Conservation (phyloP, 1,284 basidiomycete species). For the Tylopilus sp. region DNA sequence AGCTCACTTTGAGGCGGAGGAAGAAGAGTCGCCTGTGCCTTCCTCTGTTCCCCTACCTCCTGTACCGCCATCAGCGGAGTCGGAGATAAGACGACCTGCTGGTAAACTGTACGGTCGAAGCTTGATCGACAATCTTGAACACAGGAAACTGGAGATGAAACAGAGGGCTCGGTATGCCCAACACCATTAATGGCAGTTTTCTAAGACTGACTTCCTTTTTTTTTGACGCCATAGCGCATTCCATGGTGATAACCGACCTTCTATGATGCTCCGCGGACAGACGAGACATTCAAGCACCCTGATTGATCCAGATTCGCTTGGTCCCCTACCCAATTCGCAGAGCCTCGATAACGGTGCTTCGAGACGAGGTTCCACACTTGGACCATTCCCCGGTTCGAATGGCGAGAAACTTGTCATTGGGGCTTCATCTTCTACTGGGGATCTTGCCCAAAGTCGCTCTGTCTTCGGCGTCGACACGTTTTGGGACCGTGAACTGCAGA, state of each 20-base stretch:
- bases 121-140: conserved; percentile 76
- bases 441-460: conserved; percentile 48
- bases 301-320: conserved; percentile 65
- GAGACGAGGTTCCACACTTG: conserved; percentile 51
- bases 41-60: conserved; percentile 36
- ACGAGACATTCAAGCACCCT: conserved; percentile 57
- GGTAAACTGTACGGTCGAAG: conserved; percentile 77
- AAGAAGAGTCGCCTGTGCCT: conserved; percentile 39
- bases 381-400: conserved; percentile 60
- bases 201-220: conserved; percentile 8
- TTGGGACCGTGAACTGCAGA: conserved; percentile 76
- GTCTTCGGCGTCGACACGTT: conserved; percentile 82
- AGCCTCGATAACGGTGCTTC: conserved; percentile 25
- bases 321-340: conserved; percentile 25
- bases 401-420: conserved; percentile 30
- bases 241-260: conserved; percentile 71
- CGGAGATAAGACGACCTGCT: conserved; percentile 46
- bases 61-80: conserved; percentile 21
- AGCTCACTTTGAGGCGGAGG: conserved; percentile 45
- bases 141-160: conserved; percentile 69
- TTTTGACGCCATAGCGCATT: conserved; percentile 50
- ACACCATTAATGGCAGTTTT: conserved; percentile 6
- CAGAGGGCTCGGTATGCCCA: conserved; percentile 62
- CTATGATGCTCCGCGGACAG: conserved; percentile 74
- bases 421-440: conserved; percentile 31